Percentiles rank a stretch among this genome's conserved stretches.
These are phyloP conservation scores for Schwanniomyces etchellsii DNA, from an alignment of 1,139 yeast species.

Conservation along the genomic window DNA sequence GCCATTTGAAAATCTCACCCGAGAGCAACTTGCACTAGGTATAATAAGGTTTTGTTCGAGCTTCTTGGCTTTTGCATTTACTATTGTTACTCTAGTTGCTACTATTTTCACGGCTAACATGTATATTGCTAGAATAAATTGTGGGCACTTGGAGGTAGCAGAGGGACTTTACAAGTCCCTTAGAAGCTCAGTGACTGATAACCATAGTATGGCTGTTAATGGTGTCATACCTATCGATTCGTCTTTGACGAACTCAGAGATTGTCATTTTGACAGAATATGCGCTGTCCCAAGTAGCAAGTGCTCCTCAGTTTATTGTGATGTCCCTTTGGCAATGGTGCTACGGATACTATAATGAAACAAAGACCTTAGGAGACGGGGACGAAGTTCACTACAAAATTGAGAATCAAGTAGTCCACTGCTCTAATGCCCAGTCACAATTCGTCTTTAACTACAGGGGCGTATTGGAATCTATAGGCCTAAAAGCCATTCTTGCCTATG, in stretches of 20 bases:
- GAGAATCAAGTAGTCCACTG: constrained; percentile 20
- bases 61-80: constrained; percentile 15
- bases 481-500: constrained; percentile 43
- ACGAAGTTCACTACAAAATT: constrained; percentile 8
- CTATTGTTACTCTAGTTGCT: constrained; percentile 23
- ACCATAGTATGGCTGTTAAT: constrained; percentile 10
- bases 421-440: constrained; percentile 9
- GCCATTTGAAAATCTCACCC: constrained; percentile 26
- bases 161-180: constrained; percentile 46
- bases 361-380: constrained; percentile 9
- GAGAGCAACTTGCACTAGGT: constrained; percentile 27
- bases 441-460: constrained; percentile 41
- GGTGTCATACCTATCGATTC: constrained; percentile 25
- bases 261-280: constrained; percentile 39
- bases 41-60: constrained; percentile 21
- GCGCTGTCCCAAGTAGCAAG: constrained; percentile 41
- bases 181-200: constrained; percentile 26
- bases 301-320: constrained; percentile 46
- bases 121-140: constrained; percentile 38
- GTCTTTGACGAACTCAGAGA: constrained; percentile 47
- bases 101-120: constrained; percentile 18
- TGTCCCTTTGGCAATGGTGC: constrained; percentile 44
- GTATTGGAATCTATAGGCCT: constrained; percentile 37
- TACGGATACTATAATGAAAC: constrained; percentile 34
- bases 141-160: constrained; percentile 47